These are phyloP conservation scores for Ceratocystiopsis minuta DNA, from an alignment of 2,329 filamentous ascomycete species.

Conservation along the genomic window DNA sequence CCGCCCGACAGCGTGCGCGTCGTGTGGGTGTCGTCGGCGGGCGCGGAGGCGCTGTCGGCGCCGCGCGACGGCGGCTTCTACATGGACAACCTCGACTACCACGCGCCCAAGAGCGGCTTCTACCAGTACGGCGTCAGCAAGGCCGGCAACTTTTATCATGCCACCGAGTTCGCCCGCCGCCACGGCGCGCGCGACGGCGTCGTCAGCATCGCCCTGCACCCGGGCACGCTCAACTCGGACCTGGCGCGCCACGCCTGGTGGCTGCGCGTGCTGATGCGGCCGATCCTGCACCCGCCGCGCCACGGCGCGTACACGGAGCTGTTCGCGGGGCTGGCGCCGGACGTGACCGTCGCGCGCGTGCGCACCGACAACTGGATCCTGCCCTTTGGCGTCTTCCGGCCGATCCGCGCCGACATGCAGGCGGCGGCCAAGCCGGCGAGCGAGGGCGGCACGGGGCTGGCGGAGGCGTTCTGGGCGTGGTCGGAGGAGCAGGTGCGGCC, in stretches of 20 bases:
- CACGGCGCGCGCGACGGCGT: constrained; percentile 11
- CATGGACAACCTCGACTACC: constrained; percentile 9
- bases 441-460: constrained; percentile 21
- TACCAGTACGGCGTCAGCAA: constrained; percentile 14
- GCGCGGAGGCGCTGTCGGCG: constrained; percentile 1
- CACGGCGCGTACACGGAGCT: constrained; percentile 22
- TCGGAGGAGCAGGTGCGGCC: constrained; percentile 20
- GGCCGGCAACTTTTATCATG: constrained; percentile 11
- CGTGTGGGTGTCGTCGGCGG: constrained; percentile 12
- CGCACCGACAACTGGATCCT: constrained; percentile 16
- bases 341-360: constrained; percentile 16
- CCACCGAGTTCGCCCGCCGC: constrained; percentile 11
- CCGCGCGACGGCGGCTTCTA: constrained; percentile 7
- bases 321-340: constrained; percentile 19
- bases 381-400: constrained; percentile 20
- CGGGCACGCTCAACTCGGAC: constrained; percentile 13
- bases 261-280: too few relatives aligned
- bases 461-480: constrained; percentile 24
- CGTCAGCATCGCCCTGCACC: constrained; percentile 13
- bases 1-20: constrained; percentile 8
- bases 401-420: constrained; percentile 15
- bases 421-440: constrained; percentile 14
- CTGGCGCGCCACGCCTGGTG: too few relatives aligned
- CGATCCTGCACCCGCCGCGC: constrained; percentile 9
- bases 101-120: too few relatives aligned